Conservation (phyloP, 2,329 filamentous ascomycete genomes). For the Septoria linicola region DNA sequence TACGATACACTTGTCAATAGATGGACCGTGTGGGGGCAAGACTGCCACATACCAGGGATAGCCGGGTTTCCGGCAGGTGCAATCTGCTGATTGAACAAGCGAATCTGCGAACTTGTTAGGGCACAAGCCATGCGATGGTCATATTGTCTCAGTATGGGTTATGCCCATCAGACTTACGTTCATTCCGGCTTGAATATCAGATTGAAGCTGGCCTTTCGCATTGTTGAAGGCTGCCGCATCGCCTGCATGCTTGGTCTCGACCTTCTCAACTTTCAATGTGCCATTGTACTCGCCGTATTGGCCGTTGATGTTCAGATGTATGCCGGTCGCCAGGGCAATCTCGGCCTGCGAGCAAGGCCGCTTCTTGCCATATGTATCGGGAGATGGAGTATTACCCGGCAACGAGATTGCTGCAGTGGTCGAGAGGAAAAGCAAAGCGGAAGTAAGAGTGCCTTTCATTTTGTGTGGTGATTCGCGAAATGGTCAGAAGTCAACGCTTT, state of each 20-base stretch:
- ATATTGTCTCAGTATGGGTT: no score
- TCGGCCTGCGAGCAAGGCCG: constrained; percentile 19
- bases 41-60: constrained; percentile 9
- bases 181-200: constrained; percentile 23
- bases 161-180: no score
- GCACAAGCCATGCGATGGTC: no score
- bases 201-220: constrained; percentile 25
- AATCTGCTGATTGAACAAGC: constrained; percentile 26
- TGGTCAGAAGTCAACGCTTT: background rate
- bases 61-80: constrained; percentile 26
- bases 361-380: background rate
- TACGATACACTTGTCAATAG: background rate
- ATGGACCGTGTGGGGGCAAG: no score
- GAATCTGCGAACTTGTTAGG: no score
- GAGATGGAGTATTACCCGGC: background rate
- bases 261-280: constrained; percentile 19
- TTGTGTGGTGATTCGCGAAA: background rate
- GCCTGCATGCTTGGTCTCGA: constrained; percentile 17
- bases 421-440: constrained; percentile 3
- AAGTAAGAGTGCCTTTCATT: constrained; percentile 18
- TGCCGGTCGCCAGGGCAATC: constrained; percentile 28
- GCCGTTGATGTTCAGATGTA: constrained; percentile 30
- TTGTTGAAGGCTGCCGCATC: constrained; percentile 18
- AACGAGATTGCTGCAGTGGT: constrained; percentile 11
- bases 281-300: constrained; percentile 28